Percentiles rank a stretch among this genome's conserved stretches.
These are phyloP conservation scores for Thielaviopsis punctulata DNA, from an alignment of 2,329 filamentous ascomycete genomes.

Conservation along the genomic window DNA sequence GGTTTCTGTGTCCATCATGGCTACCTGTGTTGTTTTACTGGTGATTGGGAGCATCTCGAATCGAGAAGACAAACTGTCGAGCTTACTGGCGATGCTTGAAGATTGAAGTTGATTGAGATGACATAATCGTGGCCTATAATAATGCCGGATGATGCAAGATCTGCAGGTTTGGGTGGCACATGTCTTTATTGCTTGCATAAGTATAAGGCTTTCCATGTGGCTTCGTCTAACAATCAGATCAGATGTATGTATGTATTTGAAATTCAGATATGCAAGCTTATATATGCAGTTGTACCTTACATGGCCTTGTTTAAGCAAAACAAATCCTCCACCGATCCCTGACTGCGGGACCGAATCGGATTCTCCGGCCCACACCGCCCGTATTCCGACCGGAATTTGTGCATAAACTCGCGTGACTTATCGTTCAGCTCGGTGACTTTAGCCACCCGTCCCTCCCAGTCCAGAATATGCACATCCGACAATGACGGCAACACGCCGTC, in stretches of 20 bases:
- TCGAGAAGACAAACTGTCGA: neutral
- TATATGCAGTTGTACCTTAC: neutral
- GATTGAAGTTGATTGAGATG: neutral
- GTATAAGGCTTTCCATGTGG: too few species aligned
- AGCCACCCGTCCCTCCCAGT: slow-evolving; percentile 38
- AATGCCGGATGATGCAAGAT: neutral
- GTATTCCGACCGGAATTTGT: slow-evolving; percentile 42
- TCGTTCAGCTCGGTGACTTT: slow-evolving; percentile 22
- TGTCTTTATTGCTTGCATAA: too few species aligned
- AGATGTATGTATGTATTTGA: too few species aligned
- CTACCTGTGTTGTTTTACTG: slow-evolving; percentile 46
- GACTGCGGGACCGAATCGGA: slow-evolving; percentile 13
- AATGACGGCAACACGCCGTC: slow-evolving; percentile 27
- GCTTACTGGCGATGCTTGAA: slow-evolving; percentile 8
- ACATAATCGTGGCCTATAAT: neutral
- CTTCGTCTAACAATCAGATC: too few species aligned
- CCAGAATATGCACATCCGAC: slow-evolving; percentile 38
- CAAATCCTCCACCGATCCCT: slow-evolving; percentile 37
- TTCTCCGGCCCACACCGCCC: slow-evolving; percentile 43
- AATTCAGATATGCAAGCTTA: neutral
- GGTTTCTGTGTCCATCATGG: slow-evolving; percentile 45
- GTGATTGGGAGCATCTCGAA: slow-evolving; percentile 25
- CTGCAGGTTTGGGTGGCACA: too few species aligned
- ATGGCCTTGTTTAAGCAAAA: slow-evolving; percentile 34
- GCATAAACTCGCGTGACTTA: slow-evolving; percentile 34